Percentiles rank a stretch among this genome's conserved stretches.
Evolutionary conservation across 2,329 filamentous ascomycete genomes (phyloP).

Genomic region (Ascomycota sp.): DNA sequence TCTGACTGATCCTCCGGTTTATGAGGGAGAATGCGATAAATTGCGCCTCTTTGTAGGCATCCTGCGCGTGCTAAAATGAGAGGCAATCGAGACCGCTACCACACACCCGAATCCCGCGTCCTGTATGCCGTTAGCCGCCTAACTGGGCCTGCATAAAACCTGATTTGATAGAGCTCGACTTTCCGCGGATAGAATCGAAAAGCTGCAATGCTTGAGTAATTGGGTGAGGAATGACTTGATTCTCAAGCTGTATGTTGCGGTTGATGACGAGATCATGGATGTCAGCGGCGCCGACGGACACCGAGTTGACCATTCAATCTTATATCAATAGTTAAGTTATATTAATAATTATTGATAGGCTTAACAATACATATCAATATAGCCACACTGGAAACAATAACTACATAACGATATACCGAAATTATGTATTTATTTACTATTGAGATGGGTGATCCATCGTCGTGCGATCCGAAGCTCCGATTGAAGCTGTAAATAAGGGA

Average conservation of each 20-base stretch:
- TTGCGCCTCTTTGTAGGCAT: no score
- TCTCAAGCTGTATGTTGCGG: background rate
- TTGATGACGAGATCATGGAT: background rate
- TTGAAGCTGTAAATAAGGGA: no score
- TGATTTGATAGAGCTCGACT: background rate
- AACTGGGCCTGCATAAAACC: no score
- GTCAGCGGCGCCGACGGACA: background rate
- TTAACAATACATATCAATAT: background rate
- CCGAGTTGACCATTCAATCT: background rate
- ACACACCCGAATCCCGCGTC: no score
- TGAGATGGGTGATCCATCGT: background rate
- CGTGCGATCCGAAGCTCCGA: no score
- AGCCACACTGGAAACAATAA: background rate
- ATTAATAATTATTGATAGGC: background rate
- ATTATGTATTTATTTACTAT: background rate
- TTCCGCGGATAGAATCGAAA: background rate
- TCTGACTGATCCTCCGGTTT: no score
- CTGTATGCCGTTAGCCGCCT: no score
- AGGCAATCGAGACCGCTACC: no score
- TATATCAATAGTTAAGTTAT: no score
- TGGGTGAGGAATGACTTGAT: background rate
- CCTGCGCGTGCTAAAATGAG: no score
- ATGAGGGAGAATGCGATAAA: no score
- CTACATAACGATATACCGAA: background rate
- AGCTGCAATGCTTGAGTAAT: background rate